These are phyloP conservation scores for Aspergillus fructus DNA, from an alignment of 2,329 filamentous ascomycete species.

Conservation along the genomic window DNA sequence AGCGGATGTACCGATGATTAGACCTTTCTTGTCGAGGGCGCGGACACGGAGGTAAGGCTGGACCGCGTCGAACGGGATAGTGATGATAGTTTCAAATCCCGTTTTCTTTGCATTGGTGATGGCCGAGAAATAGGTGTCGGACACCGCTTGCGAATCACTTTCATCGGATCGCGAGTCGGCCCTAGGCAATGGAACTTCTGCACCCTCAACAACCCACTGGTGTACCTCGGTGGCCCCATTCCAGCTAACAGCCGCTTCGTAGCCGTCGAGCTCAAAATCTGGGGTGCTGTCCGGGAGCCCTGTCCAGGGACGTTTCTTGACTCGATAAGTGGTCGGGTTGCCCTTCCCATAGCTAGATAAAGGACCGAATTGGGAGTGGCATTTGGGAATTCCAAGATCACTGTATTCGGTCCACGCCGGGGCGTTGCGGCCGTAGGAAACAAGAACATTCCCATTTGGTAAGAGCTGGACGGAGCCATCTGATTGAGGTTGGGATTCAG, in stretches of 20 bases:
- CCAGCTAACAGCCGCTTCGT: slow-evolving; percentile 31
- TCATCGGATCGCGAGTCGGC: not conserved
- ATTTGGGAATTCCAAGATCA: slow-evolving; percentile 44
- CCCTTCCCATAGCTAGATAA: slow-evolving; percentile 29
- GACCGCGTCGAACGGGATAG: slow-evolving; percentile 17
- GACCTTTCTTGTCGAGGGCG: slow-evolving; percentile 23
- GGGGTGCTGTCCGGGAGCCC: slow-evolving; percentile 47
- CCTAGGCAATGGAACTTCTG: not conserved
- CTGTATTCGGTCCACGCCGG: slow-evolving; percentile 56
- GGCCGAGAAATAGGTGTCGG: slow-evolving; percentile 14
- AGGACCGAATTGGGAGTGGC: slow-evolving; percentile 52
- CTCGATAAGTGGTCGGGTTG: slow-evolving; percentile 52
- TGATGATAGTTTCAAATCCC: slow-evolving; percentile 30
- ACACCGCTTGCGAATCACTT: not conserved
- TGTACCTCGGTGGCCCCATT: slow-evolving; percentile 38
- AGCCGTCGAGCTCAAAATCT: slow-evolving; percentile 20
- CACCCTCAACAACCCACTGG: slow-evolving; percentile 29
- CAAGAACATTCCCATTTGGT: slow-evolving; percentile 45
- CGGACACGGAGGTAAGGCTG: slow-evolving; percentile 21
- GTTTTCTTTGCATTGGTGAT: slow-evolving; percentile 23
- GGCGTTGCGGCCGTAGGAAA: slow-evolving; percentile 50
- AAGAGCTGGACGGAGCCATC: slow-evolving; percentile 48
- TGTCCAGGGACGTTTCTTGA: slow-evolving; percentile 54
- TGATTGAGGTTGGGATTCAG: slow-evolving; percentile 41
- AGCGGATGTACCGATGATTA: slow-evolving; percentile 18